These are phyloP conservation scores for Trichoderma asperelloides DNA, from an alignment of 495 filamentous ascomycete genomes.

Conservation along the genomic window DNA sequence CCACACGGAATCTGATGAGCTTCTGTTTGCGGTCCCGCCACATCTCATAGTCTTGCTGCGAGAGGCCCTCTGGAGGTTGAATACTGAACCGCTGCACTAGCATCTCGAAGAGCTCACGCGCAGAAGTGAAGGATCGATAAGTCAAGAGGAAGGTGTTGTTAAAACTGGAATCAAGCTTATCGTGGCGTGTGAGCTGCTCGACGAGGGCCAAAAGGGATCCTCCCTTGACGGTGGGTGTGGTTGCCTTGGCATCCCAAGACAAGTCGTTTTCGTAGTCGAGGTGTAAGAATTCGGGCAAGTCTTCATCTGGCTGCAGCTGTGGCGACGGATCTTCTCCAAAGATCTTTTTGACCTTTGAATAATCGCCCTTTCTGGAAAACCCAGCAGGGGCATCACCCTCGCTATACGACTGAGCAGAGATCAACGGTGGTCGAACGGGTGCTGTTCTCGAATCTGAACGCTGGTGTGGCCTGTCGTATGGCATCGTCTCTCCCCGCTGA, in stretches of 20 bases:
- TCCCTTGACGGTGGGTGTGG: conserved; percentile 67
- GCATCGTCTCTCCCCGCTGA: conserved; percentile 36
- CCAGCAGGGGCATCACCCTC: conserved; percentile 51
- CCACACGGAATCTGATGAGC: conserved; percentile 86
- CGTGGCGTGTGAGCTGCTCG: conserved; percentile 93
- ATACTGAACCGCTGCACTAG: conserved; percentile 84
- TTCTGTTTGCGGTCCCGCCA: conserved; percentile 96
- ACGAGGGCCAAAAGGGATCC: conserved; percentile 84
- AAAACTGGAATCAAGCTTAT: conserved; percentile 89
- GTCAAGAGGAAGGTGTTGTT: conserved; percentile 97
- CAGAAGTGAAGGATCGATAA: conserved; percentile 89
- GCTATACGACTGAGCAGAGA: conserved; percentile 56
- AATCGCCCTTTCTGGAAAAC: conserved; percentile 56
- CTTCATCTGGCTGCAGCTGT: conserved; percentile 46
- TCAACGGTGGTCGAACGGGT: conserved; percentile 26
- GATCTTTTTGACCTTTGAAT: conserved; percentile 78
- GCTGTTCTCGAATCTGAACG: conserved; percentile 35
- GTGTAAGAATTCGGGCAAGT: conserved; percentile 72
- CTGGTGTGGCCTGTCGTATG: conserved; percentile 37
- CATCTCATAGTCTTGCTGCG: conserved; percentile 62
- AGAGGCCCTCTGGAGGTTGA: conserved; percentile 82
- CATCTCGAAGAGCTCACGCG: conserved; percentile 84
- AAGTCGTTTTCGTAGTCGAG: conserved; percentile 89
- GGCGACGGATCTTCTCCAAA: conserved; percentile 75
- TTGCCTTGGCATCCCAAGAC: conserved; percentile 72